Evolutionary conservation across 352 stramenopile species (phyloP).

Genomic region (Pilasporangium apinafurcum): DNA sequence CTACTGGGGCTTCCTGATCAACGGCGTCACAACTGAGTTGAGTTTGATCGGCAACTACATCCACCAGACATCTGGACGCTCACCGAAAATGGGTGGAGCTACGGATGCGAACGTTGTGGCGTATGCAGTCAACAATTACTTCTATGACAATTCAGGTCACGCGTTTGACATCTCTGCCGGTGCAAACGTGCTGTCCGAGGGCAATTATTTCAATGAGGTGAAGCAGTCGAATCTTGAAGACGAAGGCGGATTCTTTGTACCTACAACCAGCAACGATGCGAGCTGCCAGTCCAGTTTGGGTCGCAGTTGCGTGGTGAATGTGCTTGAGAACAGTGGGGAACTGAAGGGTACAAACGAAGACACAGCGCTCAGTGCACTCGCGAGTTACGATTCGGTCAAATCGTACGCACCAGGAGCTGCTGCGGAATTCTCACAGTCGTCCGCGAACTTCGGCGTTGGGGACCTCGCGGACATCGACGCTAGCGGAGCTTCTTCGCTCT

Average conservation of each 20-base stretch:
- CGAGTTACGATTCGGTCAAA: not conserved
- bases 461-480: no score
- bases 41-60: slow-evolving; percentile 27
- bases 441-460: slow-evolving; percentile 2
- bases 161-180: no score
- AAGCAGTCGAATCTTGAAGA: not conserved
- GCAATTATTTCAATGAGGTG: slow-evolving; percentile 4
- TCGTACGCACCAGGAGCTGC: not conserved
- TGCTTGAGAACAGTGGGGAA: not conserved
- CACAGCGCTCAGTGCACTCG: not conserved
- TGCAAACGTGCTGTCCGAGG: no score
- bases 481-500: no score
- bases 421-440: not conserved
- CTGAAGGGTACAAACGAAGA: not conserved
- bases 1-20: slow-evolving; percentile 37
- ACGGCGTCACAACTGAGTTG: slow-evolving; percentile 24
- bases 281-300: not conserved
- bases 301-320: not conserved
- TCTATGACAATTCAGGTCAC: no score
- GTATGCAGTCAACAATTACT: no score
- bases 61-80: slow-evolving; percentile 19
- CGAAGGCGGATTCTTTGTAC: not conserved
- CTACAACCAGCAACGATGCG: not conserved
- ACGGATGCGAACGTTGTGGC: slow-evolving; percentile 16
- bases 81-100: no score